Evolutionary conservation across 768 basidiomycete species (phyloP).

Genomic region (Daedalea quercina): DNA sequence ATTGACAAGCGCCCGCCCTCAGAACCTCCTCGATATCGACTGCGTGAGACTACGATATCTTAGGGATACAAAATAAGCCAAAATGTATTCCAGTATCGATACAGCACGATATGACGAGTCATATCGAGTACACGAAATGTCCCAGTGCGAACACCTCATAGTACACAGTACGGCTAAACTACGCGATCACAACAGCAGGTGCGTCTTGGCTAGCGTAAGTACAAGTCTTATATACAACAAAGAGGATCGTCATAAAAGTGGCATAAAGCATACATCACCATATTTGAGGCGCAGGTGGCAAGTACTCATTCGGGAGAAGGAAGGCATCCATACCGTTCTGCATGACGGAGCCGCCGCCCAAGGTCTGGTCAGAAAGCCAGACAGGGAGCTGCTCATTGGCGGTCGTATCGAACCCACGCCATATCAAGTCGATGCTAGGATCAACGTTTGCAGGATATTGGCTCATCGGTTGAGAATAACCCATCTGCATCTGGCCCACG

Average conservation of each 20-base stretch:
- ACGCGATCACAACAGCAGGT: too few species aligned
- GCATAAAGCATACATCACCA: slow-evolving; percentile 38
- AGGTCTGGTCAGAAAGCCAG: slow-evolving; percentile 80
- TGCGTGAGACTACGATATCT: too few species aligned
- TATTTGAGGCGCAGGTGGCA: slow-evolving; percentile 66
- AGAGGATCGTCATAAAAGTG: not conserved
- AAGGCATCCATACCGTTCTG: slow-evolving; percentile 86
- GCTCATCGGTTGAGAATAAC: slow-evolving; percentile 18
- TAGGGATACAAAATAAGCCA: not conserved
- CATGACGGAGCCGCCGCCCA: slow-evolving; percentile 69
- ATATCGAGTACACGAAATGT: not conserved
- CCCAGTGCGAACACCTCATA: too few species aligned
- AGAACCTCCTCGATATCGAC: too few species aligned
- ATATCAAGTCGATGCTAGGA: slow-evolving; percentile 57
- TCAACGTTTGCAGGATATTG: slow-evolving; percentile 38
- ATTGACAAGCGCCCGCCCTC: too few species aligned
- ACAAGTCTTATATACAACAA: not conserved
- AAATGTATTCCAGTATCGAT: not conserved
- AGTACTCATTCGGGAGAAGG: slow-evolving; percentile 67
- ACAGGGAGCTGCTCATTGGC: slow-evolving; percentile 73
- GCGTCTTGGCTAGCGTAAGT: not conserved
- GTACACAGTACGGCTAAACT: too few species aligned
- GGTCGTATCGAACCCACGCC: slow-evolving; percentile 68
- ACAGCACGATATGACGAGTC: slow-evolving; percentile 1
- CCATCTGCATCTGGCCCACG: slow-evolving; percentile 27